Evolutionary conservation across 306 rosid genomes (phyloP).

Genomic region (Malus domestica): ASM211411v1 NC_041802.1:7824001-7824500

Average conservation of each 20-base stretch:
- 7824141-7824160: too few species aligned
- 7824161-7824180: too few species aligned
- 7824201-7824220: neutral
- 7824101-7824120: rapidly evolving
- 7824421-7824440: neutral
- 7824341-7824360: slow-evolving; percentile 15
- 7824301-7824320: slow-evolving; percentile 12
- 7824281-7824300: slow-evolving; percentile 9
- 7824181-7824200: too few species aligned
- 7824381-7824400: neutral
- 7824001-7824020: too few species aligned
- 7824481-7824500: too few species aligned
- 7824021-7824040: too few species aligned
- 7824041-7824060: too few species aligned
- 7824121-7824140: too few species aligned
- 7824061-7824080: too few species aligned
- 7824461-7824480: neutral
- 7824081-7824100: too few species aligned
- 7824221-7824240: neutral
- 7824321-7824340: neutral
- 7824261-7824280: slow-evolving; percentile 2
- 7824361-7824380: slow-evolving; percentile 16
- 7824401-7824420: slow-evolving; percentile 8
- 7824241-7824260: slow-evolving; percentile 5
- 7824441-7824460: slow-evolving; percentile 24